phyloP scores from a whole-genome alignment of 1,284 basidiomycete genomes.

The Microbotryum violaceum region DNA sequence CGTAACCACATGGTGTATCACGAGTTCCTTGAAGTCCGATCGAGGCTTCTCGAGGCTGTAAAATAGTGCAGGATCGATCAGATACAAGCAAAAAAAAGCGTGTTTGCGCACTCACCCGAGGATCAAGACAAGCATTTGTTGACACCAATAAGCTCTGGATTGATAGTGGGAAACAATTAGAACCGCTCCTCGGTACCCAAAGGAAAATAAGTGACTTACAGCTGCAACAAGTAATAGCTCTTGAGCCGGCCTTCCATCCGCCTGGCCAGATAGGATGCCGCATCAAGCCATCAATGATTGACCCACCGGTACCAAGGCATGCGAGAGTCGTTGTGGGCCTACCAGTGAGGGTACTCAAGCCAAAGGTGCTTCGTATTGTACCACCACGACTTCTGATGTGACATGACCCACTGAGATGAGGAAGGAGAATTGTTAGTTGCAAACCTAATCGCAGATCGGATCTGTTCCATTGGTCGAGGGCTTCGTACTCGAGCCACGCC shows the following conservation, averaged over 20 bases:
- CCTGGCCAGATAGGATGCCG: slow-evolving; percentile 38
- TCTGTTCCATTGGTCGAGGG: too few relatives aligned
- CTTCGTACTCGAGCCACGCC: too few relatives aligned
- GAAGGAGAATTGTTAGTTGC: not conserved
- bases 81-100: not conserved
- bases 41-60: slow-evolving; percentile 42
- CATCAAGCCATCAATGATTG: too few relatives aligned
- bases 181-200: not conserved
- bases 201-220: slow-evolving; percentile 6
- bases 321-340: not conserved
- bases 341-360: slow-evolving; percentile 75
- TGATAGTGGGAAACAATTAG: slow-evolving; percentile 46
- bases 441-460: too few relatives aligned
- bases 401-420: slow-evolving; percentile 66
- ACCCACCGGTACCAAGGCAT: too few relatives aligned
- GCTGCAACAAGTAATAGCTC: slow-evolving; percentile 70
- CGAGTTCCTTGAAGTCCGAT: slow-evolving; percentile 45
- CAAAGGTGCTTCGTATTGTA: slow-evolving; percentile 75
- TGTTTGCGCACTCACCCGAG: slow-evolving; percentile 41
- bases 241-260: slow-evolving; percentile 81
- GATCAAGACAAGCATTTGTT: slow-evolving; percentile 81
- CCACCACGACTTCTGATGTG: slow-evolving; percentile 78
- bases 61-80: not conserved
- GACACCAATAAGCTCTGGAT: slow-evolving; percentile 75
- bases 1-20: slow-evolving; percentile 72